phyloP scores from a whole-genome alignment of 2,329 filamentous ascomycete species.

The Exophiala sp. region DNA sequence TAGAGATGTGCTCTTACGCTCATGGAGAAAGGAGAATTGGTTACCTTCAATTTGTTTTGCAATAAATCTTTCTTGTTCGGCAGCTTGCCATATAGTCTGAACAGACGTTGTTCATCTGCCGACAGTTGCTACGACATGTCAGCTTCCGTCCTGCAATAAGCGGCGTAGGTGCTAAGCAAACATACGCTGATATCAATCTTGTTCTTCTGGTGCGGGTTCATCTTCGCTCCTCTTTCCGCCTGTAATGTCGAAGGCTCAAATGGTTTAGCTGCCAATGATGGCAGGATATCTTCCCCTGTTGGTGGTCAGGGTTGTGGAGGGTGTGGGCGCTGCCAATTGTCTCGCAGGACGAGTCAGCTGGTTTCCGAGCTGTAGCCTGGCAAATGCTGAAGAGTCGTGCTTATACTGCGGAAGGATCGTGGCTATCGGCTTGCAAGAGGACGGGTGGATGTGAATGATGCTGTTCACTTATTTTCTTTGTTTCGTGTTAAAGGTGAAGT shows the following conservation, averaged over 20 bases:
- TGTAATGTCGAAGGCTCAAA: neutral
- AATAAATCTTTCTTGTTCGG: conserved; percentile 93
- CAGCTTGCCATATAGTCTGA: conserved; percentile 95
- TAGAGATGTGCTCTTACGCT: neutral
- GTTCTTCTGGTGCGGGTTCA: conserved; percentile 98
- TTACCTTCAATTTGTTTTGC: conserved; percentile 89
- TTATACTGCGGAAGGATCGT: neutral
- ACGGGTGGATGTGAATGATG: neutral
- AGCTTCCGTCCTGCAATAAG: neutral
- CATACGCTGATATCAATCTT: conserved; percentile 82
- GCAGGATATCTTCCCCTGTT: neutral
- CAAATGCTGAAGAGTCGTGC: neutral
- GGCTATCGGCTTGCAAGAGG: neutral
- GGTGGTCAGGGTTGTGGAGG: neutral
- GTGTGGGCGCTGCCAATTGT: conserved; percentile 4
- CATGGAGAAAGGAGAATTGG: conserved; percentile 4
- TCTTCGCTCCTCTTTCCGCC: conserved; percentile 35
- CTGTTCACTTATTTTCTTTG: neutral
- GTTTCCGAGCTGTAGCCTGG: neutral
- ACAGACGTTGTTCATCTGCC: conserved; percentile 90
- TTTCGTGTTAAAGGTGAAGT: neutral
- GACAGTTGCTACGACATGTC: conserved; percentile 63
- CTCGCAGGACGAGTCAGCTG: neutral
- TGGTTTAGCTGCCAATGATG: neutral
- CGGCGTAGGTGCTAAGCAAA: neutral